Base-by-base conservation (phyloP, 352 stramenopile species). In the Globisporangium middletonii region DNA sequence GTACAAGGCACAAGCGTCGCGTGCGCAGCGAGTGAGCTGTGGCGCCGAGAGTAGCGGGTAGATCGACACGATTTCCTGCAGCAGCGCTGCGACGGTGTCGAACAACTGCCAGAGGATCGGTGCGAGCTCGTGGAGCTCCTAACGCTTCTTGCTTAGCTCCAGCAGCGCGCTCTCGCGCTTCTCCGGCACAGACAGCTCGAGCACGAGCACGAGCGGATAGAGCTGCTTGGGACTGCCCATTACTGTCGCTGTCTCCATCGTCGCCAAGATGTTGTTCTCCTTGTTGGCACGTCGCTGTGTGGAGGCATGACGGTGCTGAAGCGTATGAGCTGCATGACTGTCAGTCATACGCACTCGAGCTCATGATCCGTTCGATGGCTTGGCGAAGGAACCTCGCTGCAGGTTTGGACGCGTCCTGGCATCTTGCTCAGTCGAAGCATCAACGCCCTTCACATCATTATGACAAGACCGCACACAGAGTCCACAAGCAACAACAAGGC, bases 11-110 rank as follows among this genome's bases (percentile, higher is more conserved):
- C 23, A 23, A 23, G 23, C 23, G 23, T 23, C 23, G 23, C 23
- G 23, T 23, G 23, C 23, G 23, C 23, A 23, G 23, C 23, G 23
- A 23, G 97, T 99, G 48, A 99, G 76, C 51, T 97, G 97, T 16
- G 97, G 96, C 13, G 97, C 97, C 19, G 89, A 98, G 33, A 99
- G 79, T 37, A 98, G 80, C 30, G 96, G 96, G 75, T 99, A 99
- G 65, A 99, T 99, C 35, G 89, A 94, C 49, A 99, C 93, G 67
- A 99, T 99, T 77, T 99, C 97, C 78, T 99, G 96, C 30, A 99
- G 75, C 15, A 99, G 75, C 13, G 96, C 96, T 2, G 96, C 86
- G 16, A 99, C 95, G 1, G 96, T 99, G 43, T 96, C 97, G 49
- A 97, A 97, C 30, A 92, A 98, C 70, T 99, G 95, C 97, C 97